Evolutionary conservation across 805 yeast genomes (phyloP).

Genomic region (Starmera pachycereana): DNA sequence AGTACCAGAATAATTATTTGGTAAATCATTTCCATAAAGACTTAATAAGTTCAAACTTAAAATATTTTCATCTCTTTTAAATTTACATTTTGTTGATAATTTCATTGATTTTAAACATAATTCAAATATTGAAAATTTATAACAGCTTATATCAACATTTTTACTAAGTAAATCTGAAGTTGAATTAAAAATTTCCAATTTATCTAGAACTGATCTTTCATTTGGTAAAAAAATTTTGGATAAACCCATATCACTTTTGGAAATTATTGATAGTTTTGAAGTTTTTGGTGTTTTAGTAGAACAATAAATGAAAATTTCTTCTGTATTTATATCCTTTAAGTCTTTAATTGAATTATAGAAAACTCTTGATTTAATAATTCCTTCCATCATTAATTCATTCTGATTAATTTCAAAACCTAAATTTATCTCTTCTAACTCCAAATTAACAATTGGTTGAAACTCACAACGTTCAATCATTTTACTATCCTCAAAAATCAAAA

Average conservation of each 20-base stretch:
- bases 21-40: slow-evolving; percentile 17
- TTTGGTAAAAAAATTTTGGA: slow-evolving; percentile 60
- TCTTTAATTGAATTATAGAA: slow-evolving; percentile 46
- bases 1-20: slow-evolving; percentile 30
- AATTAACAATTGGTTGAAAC: slow-evolving; percentile 32
- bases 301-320: slow-evolving; percentile 38
- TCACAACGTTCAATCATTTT: slow-evolving; percentile 48
- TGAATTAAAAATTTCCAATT: slow-evolving; percentile 30
- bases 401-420: slow-evolving; percentile 32
- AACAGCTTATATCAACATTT: slow-evolving; percentile 32
- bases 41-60: slow-evolving; percentile 37
- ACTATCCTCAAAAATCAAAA: slow-evolving; percentile 43
- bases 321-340: slow-evolving; percentile 42
- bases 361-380: slow-evolving; percentile 41
- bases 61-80: slow-evolving; percentile 39
- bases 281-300: slow-evolving; percentile 17
- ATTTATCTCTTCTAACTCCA: slow-evolving; percentile 21
- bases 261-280: slow-evolving; percentile 34
- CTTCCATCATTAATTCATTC: slow-evolving; percentile 36
- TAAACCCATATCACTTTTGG: slow-evolving; percentile 65
- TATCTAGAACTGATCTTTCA: slow-evolving; percentile 51
- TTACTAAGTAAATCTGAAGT: background rate
- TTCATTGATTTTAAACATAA: slow-evolving; percentile 38
- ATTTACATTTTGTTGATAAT: slow-evolving; percentile 40
- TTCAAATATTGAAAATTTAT: slow-evolving; percentile 37